Conservation (phyloP, 768 basidiomycete species). For the Lactarius trivialis region DNA sequence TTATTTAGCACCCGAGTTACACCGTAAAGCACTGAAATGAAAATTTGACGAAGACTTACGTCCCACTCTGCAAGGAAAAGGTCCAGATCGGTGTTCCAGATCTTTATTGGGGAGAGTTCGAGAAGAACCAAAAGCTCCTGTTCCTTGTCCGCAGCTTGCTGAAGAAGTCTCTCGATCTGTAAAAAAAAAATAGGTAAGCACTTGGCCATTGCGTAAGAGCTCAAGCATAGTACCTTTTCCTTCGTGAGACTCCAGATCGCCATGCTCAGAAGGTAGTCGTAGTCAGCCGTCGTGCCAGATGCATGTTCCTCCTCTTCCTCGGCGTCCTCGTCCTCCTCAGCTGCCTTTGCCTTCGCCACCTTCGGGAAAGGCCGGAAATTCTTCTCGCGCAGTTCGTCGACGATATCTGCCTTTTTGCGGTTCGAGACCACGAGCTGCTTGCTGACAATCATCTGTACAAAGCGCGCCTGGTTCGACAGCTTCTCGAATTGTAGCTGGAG, state of each 20-base stretch:
- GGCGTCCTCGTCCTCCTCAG: constrained; percentile 57
- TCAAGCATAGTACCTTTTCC: constrained; percentile 66
- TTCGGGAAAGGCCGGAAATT: constrained; percentile 94
- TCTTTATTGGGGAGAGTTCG: constrained; percentile 65
- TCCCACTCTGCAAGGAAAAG: constrained; percentile 79
- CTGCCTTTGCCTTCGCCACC: constrained; percentile 54
- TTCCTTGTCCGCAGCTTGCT: constrained; percentile 80
- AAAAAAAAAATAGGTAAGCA: neutral
- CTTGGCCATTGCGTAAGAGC: neutral
- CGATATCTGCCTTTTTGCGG: constrained; percentile 83
- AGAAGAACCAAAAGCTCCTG: constrained; percentile 71
- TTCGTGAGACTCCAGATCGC: constrained; percentile 90
- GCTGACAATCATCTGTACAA: constrained; percentile 92
- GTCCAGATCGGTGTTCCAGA: constrained; percentile 91
- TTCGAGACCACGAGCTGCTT: constrained; percentile 76
- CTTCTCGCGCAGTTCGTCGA: constrained; percentile 71
- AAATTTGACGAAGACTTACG: constrained; percentile 39
- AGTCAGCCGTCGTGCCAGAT: constrained; percentile 53
- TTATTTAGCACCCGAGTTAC: constrained; percentile 10
- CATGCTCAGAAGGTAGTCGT: constrained; percentile 93
- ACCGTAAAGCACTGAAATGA: neutral
- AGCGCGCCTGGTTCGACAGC: constrained; percentile 90
- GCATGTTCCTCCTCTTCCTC: constrained; percentile 43
- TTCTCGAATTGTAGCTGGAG: constrained; percentile 76
- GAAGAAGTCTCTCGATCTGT: constrained; percentile 77